Evolutionary conservation across 2,329 filamentous ascomycete genomes (phyloP).

Genomic region (Aspergillus sp.): DNA sequence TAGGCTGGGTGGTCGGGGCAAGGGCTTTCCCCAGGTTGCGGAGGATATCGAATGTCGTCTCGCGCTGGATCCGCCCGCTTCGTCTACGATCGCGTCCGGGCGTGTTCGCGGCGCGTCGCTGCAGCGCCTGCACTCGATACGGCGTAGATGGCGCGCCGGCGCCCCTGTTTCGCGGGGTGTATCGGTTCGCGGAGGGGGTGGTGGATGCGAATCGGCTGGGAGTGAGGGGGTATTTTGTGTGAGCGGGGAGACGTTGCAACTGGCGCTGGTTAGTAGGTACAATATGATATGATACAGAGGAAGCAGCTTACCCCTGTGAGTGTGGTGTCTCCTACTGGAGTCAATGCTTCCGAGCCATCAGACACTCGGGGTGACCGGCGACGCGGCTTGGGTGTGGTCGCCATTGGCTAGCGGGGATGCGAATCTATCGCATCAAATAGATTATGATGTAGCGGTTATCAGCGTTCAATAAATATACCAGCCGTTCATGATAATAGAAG

Average conservation of each 20-base stretch:
- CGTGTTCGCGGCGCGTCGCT: conserved; percentile 56
- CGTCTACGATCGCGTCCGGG: conserved; percentile 52
- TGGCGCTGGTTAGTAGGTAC: conserved; percentile 13
- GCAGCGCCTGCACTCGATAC: conserved; percentile 56
- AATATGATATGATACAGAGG: not conserved
- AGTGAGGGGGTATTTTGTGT: conserved; percentile 38
- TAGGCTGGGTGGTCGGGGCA: conserved; percentile 50
- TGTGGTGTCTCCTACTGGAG: conserved; percentile 33
- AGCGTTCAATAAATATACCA: not conserved
- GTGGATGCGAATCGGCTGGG: conserved; percentile 34
- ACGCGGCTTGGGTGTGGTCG: conserved; percentile 34
- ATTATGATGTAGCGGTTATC: not conserved
- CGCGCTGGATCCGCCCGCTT: conserved; percentile 53
- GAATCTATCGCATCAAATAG: too few relatives aligned
- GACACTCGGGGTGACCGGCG: conserved; percentile 30
- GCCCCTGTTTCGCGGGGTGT: conserved; percentile 36
- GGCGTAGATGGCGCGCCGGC: conserved; percentile 54
- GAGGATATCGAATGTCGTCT: conserved; percentile 59
- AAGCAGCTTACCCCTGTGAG: conserved; percentile 27
- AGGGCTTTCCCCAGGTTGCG: conserved; percentile 57
- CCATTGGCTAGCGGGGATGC: conserved; percentile 22
- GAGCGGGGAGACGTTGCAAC: conserved; percentile 38
- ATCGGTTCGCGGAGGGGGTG: conserved; percentile 38
- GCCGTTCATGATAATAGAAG: not conserved
- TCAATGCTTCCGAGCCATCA: conserved; percentile 22